Conservation (phyloP, 129 eudicot genomes). For the Tanacetum coccineum region DNA sequence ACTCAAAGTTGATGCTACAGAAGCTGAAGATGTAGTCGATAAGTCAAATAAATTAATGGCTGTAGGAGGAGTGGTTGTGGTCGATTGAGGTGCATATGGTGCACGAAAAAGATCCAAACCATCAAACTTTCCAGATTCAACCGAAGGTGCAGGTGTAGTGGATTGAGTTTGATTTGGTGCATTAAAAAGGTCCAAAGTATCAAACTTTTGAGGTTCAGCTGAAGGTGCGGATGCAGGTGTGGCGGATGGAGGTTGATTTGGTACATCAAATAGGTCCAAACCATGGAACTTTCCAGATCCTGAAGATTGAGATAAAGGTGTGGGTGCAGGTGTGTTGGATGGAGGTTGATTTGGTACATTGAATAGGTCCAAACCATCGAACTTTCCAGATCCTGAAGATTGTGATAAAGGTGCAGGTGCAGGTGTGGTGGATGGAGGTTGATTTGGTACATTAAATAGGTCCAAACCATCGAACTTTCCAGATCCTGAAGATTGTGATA, state of each 20-base stretch:
- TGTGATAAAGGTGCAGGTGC: conserved; percentile 31
- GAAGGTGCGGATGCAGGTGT: conserved; percentile 24
- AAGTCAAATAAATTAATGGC: conserved; percentile 46
- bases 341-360: conserved; percentile 41
- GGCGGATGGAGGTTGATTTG: conserved; percentile 12
- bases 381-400: conserved; percentile 21
- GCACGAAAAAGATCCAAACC: conserved; percentile 51
- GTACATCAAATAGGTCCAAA: conserved; percentile 20
- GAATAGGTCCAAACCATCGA: conserved; percentile 55
- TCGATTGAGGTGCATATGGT: conserved; percentile 43
- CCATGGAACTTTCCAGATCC: conserved; percentile 6
- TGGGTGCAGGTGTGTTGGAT: conserved; percentile 10
- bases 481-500: not conserved
- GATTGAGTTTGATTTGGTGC: conserved; percentile 43
- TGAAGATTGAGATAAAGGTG: not conserved
- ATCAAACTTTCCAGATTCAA: conserved; percentile 30
- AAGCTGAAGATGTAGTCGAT: conserved; percentile 37
- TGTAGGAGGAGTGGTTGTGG: conserved; percentile 33
- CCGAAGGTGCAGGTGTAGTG: conserved; percentile 27
- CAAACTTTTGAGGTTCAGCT: conserved; percentile 27
- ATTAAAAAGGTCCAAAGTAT: conserved; percentile 55
- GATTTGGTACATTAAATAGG: conserved; percentile 28
- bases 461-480: conserved; percentile 15
- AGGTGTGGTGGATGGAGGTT: not conserved
- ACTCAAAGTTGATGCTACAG: conserved; percentile 33